These are phyloP conservation scores for Leptomonas pyrrhocoris DNA, from an alignment of 208 protist species.

Conservation along the genomic window DNA sequence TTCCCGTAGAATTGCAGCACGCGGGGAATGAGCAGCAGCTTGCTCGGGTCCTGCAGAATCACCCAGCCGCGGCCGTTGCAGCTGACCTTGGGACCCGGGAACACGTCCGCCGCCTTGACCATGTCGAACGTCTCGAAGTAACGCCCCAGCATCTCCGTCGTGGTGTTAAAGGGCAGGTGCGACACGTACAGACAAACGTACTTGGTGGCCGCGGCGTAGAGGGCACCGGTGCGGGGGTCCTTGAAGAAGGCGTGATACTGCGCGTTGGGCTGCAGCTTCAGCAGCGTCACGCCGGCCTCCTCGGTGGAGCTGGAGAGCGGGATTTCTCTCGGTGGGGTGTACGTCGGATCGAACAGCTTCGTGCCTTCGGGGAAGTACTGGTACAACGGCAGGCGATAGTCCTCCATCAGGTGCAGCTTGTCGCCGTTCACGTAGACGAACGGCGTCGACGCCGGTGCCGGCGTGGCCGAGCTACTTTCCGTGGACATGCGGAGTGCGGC, in stretches of 20 bases:
- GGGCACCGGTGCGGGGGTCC: conserved; percentile 42
- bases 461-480: conserved; percentile 20
- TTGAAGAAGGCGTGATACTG: conserved; percentile 75
- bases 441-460: conserved; percentile 18
- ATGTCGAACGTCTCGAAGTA: conserved; percentile 80
- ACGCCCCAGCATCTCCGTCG: conserved; percentile 70
- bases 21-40: conserved; percentile 55
- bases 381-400: conserved; percentile 68
- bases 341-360: conserved; percentile 67
- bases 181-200: conserved; percentile 74
- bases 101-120: conserved; percentile 74
- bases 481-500: conserved; percentile 14
- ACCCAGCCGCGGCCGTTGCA: conserved; percentile 84
- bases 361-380: conserved; percentile 66
- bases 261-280: conserved; percentile 65
- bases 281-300: conserved; percentile 65
- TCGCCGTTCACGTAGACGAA: conserved; percentile 83
- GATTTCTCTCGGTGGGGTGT: conserved; percentile 57
- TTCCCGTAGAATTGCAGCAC: conserved; percentile 71
- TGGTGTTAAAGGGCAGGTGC: conserved; percentile 68
- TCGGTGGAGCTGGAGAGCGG: conserved; percentile 47
- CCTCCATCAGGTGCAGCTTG: conserved; percentile 61
- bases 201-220: conserved; percentile 34
- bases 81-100: conserved; percentile 32
- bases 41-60: conserved; percentile 59